Percentiles rank a stretch among this genome's conserved stretches.
Conservation (phyloP, 495 filamentous ascomycete genomes). For the Penicillium psychrofluorescens region DNA sequence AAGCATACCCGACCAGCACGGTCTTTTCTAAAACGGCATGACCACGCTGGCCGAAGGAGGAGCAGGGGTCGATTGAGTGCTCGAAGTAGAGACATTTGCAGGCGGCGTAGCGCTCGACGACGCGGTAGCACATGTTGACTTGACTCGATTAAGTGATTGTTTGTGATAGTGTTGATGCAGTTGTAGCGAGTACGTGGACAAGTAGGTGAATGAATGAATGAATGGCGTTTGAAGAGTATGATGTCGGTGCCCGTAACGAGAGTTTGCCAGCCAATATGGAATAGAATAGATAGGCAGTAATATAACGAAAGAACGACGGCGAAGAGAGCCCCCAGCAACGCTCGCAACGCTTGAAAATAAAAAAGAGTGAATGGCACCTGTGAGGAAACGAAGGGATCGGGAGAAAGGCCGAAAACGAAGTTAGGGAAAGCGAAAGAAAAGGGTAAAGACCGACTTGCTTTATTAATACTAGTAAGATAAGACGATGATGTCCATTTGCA, state of each 20-base stretch:
- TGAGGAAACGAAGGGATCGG: too few species aligned
- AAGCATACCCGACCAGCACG: slow-evolving; percentile 75
- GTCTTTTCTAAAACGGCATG: slow-evolving; percentile 66
- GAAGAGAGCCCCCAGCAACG: too few species aligned
- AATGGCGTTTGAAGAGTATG: too few species aligned
- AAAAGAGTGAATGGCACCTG: too few species aligned
- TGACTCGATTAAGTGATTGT: slow-evolving; percentile 19
- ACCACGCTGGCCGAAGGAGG: slow-evolving; percentile 60
- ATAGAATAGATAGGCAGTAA: too few species aligned
- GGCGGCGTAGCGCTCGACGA: slow-evolving; percentile 69
- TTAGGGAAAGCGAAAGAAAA: too few species aligned
- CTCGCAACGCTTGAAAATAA: too few species aligned
- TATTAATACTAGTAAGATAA: neutral
- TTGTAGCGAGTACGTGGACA: slow-evolving; percentile 1
- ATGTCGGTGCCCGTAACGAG: too few species aligned
- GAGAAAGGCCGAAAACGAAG: too few species aligned
- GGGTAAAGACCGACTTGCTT: too few species aligned
- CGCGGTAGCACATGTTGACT: slow-evolving; percentile 53
- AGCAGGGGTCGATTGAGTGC: slow-evolving; percentile 70
- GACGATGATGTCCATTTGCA: neutral
- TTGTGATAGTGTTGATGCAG: neutral
- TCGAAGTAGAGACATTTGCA: slow-evolving; percentile 78
- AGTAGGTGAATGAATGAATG: neutral
- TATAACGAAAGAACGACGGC: too few species aligned
- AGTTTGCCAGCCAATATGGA: too few species aligned